A percentile compares a stretch with the other conserved stretches of the same genome.
phyloP scores from a whole-genome alignment of 2,329 filamentous ascomycete species.

The Nemania bipapillata region DNA sequence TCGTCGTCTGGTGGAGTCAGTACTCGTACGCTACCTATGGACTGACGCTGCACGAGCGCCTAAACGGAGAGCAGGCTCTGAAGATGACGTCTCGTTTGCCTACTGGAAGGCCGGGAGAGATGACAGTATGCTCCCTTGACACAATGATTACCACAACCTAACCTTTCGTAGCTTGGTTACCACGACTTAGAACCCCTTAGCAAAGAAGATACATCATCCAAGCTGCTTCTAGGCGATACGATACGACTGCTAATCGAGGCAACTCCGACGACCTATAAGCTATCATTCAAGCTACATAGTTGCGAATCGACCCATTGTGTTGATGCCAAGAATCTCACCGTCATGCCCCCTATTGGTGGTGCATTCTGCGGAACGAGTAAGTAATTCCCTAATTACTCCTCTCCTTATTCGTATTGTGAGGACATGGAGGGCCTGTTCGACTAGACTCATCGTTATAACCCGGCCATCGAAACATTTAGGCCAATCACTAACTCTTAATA shows the following conservation, averaged over 20 bases:
- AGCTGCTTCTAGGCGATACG: conserved; percentile 8
- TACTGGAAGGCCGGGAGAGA: conserved; percentile 39
- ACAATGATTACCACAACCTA: neutral
- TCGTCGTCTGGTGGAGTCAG: conserved; percentile 66
- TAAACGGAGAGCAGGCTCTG: conserved; percentile 13
- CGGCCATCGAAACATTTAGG: neutral
- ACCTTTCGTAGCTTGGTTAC: conserved; percentile 1
- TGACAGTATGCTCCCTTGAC: conserved; percentile 31
- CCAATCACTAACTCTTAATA: neutral
- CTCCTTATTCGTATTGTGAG: neutral
- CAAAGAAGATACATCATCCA: neutral
- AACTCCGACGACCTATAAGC: conserved; percentile 37
- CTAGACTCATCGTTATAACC: no score
- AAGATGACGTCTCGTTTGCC: conserved; percentile 41
- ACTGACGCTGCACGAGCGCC: conserved; percentile 41
- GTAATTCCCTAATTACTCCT: neutral
- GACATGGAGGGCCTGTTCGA: neutral
- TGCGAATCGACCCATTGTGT: conserved; percentile 19
- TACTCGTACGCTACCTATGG: conserved; percentile 53
- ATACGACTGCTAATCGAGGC: conserved; percentile 38
- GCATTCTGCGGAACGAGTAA: conserved; percentile 48
- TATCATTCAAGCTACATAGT: conserved; percentile 32
- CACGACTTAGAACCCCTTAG: neutral
- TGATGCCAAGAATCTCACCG: conserved; percentile 41
- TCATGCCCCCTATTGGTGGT: conserved; percentile 48